These are phyloP conservation scores for Cyamopsis tetragonoloba DNA, from an alignment of 306 rosid species.

Conservation along the genomic window DNA sequence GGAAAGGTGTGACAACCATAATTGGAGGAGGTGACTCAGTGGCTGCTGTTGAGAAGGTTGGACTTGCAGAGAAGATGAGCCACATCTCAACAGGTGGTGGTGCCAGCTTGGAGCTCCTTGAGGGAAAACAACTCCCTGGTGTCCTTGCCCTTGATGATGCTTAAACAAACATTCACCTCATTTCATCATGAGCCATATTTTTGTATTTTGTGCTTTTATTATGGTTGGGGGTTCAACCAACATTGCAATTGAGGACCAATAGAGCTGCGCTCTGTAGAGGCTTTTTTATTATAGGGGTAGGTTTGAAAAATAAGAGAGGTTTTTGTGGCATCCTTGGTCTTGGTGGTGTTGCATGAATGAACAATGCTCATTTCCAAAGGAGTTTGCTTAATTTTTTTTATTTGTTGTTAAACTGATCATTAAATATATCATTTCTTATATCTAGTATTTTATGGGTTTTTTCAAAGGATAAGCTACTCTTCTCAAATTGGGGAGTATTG, in stretches of 20 bases:
- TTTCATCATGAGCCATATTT: not conserved
- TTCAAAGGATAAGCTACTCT: too few species aligned
- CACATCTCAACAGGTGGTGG: constrained; percentile 99
- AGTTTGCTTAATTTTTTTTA: not conserved
- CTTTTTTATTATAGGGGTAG: constrained; percentile 45
- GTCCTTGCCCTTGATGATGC: constrained; percentile 91
- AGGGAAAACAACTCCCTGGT: constrained; percentile 92
- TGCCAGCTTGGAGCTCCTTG: constrained; percentile 99
- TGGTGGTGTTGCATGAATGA: constrained; percentile 14
- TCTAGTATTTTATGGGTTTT: too few species aligned
- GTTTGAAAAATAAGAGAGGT: constrained; percentile 34
- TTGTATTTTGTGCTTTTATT: constrained; percentile 24
- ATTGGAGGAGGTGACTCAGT: constrained; percentile 99
- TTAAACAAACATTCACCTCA: constrained; percentile 32
- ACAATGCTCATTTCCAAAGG: constrained; percentile 24
- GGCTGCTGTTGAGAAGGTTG: constrained; percentile 94
- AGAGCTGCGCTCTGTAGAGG: constrained; percentile 47
- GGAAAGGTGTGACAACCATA: constrained; percentile 85
- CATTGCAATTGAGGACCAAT: constrained; percentile 16
- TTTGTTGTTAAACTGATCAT: too few species aligned
- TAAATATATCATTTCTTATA: too few species aligned
- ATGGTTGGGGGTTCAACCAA: constrained; percentile 52
- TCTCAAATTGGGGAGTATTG: too few species aligned
- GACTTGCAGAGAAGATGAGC: constrained; percentile 93
- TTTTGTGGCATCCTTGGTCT: constrained; percentile 27